Conservation (phyloP, 768 basidiomycete species). For the Russula dissimulans region DNA sequence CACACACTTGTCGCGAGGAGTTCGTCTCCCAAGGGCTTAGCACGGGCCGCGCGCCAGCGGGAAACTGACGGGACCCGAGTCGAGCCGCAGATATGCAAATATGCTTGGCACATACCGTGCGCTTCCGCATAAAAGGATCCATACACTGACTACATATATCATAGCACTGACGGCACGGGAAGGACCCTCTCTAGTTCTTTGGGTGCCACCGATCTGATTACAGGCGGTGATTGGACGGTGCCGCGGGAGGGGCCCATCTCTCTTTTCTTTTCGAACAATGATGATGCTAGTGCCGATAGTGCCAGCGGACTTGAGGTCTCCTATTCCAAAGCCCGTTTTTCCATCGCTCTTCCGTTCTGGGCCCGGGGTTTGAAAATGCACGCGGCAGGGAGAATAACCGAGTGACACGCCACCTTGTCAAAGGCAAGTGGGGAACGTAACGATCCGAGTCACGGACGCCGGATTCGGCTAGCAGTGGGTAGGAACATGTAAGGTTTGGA, state of each 20-base stretch:
- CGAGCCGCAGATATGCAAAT: not conserved
- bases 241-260: slow-evolving; percentile 11
- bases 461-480: slow-evolving; percentile 12
- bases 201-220: slow-evolving; percentile 19
- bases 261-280: slow-evolving; percentile 5
- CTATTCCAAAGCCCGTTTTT: slow-evolving; percentile 11
- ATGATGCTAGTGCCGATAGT: slow-evolving; percentile 6
- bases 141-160: slow-evolving; percentile 5
- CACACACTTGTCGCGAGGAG: slow-evolving; percentile 1
- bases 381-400: not conserved
- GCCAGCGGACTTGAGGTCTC: slow-evolving; percentile 16
- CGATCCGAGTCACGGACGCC: slow-evolving; percentile 18
- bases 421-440: slow-evolving; percentile 11
- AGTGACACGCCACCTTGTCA: slow-evolving; percentile 14
- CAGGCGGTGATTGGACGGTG: slow-evolving; percentile 15
- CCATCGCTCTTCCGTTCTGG: slow-evolving; percentile 8
- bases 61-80: not conserved
- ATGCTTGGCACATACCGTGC: not conserved
- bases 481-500: slow-evolving; percentile 14
- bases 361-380: slow-evolving; percentile 8
- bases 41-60: not conserved
- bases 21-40: not conserved
- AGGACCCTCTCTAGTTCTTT: slow-evolving; percentile 11
- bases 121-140: slow-evolving; percentile 1
- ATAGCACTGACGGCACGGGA: slow-evolving; percentile 15